phyloP scores from a whole-genome alignment of 768 basidiomycete species.

The Hydnum rufescens region DNA sequence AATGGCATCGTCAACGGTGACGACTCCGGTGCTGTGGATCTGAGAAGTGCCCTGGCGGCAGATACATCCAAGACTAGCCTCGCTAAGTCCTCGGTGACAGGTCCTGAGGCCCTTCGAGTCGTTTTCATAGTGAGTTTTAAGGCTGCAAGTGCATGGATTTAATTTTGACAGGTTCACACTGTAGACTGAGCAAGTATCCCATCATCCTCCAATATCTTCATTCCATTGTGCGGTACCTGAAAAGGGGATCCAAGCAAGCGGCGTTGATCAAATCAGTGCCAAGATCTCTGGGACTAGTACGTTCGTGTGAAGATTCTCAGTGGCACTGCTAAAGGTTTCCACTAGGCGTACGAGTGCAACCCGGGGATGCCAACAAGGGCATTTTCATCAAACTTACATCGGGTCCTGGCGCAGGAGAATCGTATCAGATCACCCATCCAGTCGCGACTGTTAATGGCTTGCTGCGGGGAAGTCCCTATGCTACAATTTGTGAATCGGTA shows the following conservation, averaged over 20 bases:
- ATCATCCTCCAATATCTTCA: conserved; percentile 88
- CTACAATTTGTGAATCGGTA: conserved; percentile 55
- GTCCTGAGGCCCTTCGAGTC: neutral
- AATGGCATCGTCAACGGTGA: neutral
- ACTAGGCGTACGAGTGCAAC: conserved; percentile 45
- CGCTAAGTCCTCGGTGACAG: neutral
- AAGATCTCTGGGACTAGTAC: conserved; percentile 66
- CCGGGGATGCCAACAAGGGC: conserved; percentile 76
- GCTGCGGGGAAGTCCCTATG: conserved; percentile 76
- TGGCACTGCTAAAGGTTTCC: neutral
- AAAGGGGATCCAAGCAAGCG: conserved; percentile 47
- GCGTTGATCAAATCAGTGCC: conserved; percentile 85
- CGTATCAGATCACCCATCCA: conserved; percentile 80
- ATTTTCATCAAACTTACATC: conserved; percentile 64
- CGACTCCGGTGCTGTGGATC: conserved; percentile 6
- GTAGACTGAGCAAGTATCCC: conserved; percentile 81
- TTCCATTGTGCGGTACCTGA: conserved; percentile 63
- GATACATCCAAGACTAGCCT: neutral
- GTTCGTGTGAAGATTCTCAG: conserved; percentile 13
- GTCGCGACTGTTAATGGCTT: conserved; percentile 81
- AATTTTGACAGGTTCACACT: neutral
- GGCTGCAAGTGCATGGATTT: neutral
- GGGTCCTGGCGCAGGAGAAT: conserved; percentile 55
- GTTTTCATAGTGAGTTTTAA: neutral
- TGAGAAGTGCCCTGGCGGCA: neutral